Base-by-base conservation (phyloP, 768 basidiomycete species). In the Paxillus involutus region DNA sequence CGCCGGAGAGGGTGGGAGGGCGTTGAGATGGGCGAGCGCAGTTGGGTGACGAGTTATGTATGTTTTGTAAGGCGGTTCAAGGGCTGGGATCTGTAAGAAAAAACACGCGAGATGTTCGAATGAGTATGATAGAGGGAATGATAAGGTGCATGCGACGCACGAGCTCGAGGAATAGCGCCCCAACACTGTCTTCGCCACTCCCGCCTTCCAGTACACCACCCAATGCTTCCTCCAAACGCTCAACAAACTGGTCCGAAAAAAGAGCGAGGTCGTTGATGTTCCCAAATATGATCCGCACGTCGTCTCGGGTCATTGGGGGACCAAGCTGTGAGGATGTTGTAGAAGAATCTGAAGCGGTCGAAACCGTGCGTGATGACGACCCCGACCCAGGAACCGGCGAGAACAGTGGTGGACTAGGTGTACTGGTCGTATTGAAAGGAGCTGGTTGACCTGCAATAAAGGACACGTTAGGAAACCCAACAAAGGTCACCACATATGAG, bases 41-140 rank as follows among this genome's bases (percentile, higher is more conserved):
- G 79, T 77, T 0, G 89, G 81, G 63, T 94, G 91, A 47, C 83
- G 82, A 3, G 88, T 89, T 65, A 94, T 92, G 68, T 94, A 94
- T 14, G 79, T 74, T 67, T 83, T 89, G 67, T 91, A 94, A 14
- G 84, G 82, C 11, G 77, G 77, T 63, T 90, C 87, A 57, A 94
- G 73, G 36, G 78, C 77, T 24, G 89, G 82, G 43, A 87, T 82
- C 89, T 91, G 56, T 3, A 16, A 6, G 3, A 42, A 35, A 49
- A 58, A 48, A 51, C 35, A 35, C 33, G 49, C 53, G 44, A 26
- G 26, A 53, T n/a, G 16, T 44, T 26, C 44, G 16, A 44, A 13
- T 33, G 29, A 40, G 32, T 44, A 26, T 51, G 41, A 52, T 32
- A 12, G 32, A 16, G 0, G 12, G 1, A 14, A 10, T 33, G 45